phyloP scores from a whole-genome alignment of 179 eudicot species.

The Spinacia oleracea region DNA sequence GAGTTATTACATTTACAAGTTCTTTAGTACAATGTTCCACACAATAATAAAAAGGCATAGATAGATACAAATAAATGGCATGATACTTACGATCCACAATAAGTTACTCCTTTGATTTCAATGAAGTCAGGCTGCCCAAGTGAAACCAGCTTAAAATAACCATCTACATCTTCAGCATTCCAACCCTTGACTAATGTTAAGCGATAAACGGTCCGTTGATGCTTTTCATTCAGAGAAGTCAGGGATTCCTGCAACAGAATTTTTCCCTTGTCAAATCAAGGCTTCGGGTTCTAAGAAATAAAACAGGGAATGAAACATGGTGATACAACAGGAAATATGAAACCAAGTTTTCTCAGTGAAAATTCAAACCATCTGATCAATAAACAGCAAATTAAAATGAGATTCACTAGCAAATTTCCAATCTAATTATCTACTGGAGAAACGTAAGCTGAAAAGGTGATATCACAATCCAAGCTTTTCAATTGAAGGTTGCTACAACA shows the following conservation, averaged over 20 bases:
- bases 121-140: constrained; percentile 87
- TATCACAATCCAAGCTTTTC: neutral
- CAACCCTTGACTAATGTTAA: constrained; percentile 95
- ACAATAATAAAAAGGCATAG: neutral
- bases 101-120: constrained; percentile 98
- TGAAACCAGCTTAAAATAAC: constrained; percentile 76
- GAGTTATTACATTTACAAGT: constrained; percentile 2
- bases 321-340: constrained; percentile 3
- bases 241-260: constrained; percentile 73
- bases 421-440: neutral
- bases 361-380: neutral
- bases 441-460: neutral
- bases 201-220: constrained; percentile 96
- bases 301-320: neutral
- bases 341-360: neutral
- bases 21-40: constrained; percentile 12
- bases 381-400: neutral
- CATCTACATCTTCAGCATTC: constrained; percentile 95
- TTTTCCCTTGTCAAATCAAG: neutral
- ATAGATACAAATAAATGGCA: neutral
- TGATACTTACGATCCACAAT: constrained; percentile 93
- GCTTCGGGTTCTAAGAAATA: neutral
- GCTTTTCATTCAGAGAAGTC: constrained; percentile 71
- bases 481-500: neutral
- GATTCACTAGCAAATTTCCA: neutral